Evolutionary conservation across 305 asterid species (phyloP).

Genomic region (Fraxinus paxiana): DNA sequence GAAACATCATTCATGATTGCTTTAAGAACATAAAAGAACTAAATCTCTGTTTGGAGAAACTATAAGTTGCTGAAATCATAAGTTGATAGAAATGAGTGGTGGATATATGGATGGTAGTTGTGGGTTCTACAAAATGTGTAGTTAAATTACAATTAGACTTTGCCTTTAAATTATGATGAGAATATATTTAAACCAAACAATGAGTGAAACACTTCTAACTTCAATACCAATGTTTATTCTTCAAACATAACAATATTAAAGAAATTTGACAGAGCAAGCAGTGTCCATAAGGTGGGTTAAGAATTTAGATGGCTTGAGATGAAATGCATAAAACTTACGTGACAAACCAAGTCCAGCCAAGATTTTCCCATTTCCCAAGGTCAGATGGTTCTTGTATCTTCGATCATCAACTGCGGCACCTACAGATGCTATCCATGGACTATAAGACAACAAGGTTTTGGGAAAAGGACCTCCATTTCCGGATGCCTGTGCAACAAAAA

Average conservation of each 20-base stretch:
- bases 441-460: constrained; percentile 78
- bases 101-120: background rate
- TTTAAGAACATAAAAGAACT: background rate
- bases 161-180: background rate
- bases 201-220: background rate
- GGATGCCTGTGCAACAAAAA: constrained; percentile 94
- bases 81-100: background rate
- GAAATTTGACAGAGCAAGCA: background rate
- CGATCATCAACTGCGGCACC: constrained; percentile 99
- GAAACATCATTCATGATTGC: background rate
- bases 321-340: constrained; percentile 55
- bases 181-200: background rate
- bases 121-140: background rate
- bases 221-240: background rate
- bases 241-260: background rate
- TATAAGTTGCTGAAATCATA: background rate
- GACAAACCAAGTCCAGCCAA: constrained; percentile 85
- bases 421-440: constrained; percentile 95
- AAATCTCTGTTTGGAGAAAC: background rate
- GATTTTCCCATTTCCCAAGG: constrained; percentile 83
- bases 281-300: background rate
- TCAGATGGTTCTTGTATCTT: constrained; percentile 88
- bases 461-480: constrained; percentile 99
- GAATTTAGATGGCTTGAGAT: background rate
- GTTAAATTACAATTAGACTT: background rate